These are phyloP conservation scores for Penicillium waksmanii DNA, from an alignment of 495 filamentous ascomycete genomes.

Conservation along the genomic window DNA sequence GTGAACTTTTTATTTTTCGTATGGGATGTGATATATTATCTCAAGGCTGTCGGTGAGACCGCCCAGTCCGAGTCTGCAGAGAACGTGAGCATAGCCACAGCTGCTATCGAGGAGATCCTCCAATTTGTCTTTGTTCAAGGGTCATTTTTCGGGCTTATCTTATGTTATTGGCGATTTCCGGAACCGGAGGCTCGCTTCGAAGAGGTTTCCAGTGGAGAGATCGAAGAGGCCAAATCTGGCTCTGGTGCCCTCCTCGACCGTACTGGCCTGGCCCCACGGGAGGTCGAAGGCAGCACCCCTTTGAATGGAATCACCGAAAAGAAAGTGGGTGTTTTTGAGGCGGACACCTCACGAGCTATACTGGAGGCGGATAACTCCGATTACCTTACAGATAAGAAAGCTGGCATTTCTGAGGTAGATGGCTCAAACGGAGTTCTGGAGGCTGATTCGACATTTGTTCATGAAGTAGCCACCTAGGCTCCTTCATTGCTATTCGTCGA, in stretches of 20 bases:
- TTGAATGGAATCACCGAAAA: neutral
- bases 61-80: neutral
- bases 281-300: neutral
- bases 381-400: neutral
- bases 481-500: too few species aligned
- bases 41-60: neutral
- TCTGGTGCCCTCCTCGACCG: neutral
- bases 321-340: neutral
- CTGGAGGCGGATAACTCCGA: neutral
- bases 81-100: neutral
- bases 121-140: neutral
- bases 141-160: neutral
- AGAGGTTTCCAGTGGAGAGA: neutral
- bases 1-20: neutral
- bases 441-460: neutral
- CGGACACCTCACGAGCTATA: neutral
- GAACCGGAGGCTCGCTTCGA: neutral
- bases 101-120: neutral
- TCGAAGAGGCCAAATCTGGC: neutral
- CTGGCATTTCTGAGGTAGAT: neutral
- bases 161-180: conserved; percentile 1
- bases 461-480: neutral
- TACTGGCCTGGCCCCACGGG: neutral
- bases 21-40: neutral
- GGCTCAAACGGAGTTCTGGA: neutral